Evolutionary conservation across 2,329 filamentous ascomycete species (phyloP), one percentile per base, ranked within the genome.

Genomic region (Microsporum ferrugineum): DNA sequence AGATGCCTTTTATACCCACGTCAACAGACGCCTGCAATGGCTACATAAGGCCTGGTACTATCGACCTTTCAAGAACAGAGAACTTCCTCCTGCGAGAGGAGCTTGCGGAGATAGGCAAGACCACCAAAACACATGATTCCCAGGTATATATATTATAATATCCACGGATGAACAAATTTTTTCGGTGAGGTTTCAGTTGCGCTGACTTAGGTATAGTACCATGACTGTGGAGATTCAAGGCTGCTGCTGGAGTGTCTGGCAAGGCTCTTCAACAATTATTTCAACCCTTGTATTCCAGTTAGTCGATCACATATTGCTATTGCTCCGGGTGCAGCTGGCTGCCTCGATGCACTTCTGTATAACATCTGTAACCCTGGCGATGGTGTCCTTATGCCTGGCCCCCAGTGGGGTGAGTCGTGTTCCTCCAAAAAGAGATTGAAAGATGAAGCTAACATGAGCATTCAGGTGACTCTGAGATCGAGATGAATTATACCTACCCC

Each of bases 331-430:
- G 66, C 61, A 4, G 43, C 51, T 7, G 53, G 59, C 2, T 62
- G 58, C 41, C 57, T 72, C 27, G 68, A 74, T 27, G 64, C 69
- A 5, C 58, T 75, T 6, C 58, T 75, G 2, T 67, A 65, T 58
- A 70, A 69, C 36, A 70, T 75, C 23, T 73, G 71, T 61, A 70
- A 73, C 6, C 43, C 66, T 1, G 72, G 70, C 23, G 72, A 74
- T 57, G 70, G 69, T 0, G 60, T 73, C 0, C 63, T 75, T 0
- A 61, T 74, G 2, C 66, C 68, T 1, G 67, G 61, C 2, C 71
- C 71, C 27, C 72, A 63, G 51, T 73, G 72, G 70, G 68, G 67
- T 68, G 61, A 47, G 67, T 63, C 5, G 10, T 58, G 12, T 49
- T 59, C 39, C 17, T 7, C 17, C 10, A 27, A 39, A 49, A 14